Conservation (phyloP, 2,329 filamentous ascomycete genomes). For the Xylariaceae sp. region DNA sequence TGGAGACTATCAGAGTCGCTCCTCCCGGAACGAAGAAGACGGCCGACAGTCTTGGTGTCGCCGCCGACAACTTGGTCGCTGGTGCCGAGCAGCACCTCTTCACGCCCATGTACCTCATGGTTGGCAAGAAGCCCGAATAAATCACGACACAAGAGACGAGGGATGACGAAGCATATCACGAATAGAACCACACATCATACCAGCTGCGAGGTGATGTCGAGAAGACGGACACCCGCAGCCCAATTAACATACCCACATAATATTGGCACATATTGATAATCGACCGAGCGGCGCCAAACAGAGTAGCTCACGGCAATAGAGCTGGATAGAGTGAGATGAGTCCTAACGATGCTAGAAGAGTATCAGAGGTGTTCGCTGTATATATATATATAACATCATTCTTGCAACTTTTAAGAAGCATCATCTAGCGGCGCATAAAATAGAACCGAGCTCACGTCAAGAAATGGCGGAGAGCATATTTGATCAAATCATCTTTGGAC, state of each 20-base stretch:
- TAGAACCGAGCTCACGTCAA: slow-evolving; percentile 5
- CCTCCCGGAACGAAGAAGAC: slow-evolving; percentile 89
- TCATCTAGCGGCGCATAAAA: slow-evolving; percentile 2
- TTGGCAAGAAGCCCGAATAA: slow-evolving; percentile 73
- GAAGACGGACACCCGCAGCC: too few relatives aligned
- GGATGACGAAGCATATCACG: slow-evolving; percentile 7
- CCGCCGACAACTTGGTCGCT: slow-evolving; percentile 81
- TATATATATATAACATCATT: too few relatives aligned
- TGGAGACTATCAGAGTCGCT: slow-evolving; percentile 74
- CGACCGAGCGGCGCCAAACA: too few relatives aligned
- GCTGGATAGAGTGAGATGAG: too few relatives aligned
- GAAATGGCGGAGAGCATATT: background rate
- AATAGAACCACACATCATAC: background rate
- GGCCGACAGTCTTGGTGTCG: slow-evolving; percentile 80
- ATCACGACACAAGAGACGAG: slow-evolving; percentile 27
- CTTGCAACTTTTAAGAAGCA: too few relatives aligned
- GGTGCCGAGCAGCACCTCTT: slow-evolving; percentile 90
- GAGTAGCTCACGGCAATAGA: too few relatives aligned
- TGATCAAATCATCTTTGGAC: too few relatives aligned
- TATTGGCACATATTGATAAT: too few relatives aligned
- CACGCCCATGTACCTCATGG: slow-evolving; percentile 98
- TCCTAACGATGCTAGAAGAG: too few relatives aligned
- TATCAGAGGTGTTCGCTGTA: too few relatives aligned
- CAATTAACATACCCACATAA: too few relatives aligned
- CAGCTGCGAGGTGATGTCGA: too few relatives aligned